A percentile compares a stretch with the other conserved stretches of the same genome.
phyloP scores from a whole-genome alignment of 352 stramenopile genomes.

The Paralagenidium karlingii region DNA sequence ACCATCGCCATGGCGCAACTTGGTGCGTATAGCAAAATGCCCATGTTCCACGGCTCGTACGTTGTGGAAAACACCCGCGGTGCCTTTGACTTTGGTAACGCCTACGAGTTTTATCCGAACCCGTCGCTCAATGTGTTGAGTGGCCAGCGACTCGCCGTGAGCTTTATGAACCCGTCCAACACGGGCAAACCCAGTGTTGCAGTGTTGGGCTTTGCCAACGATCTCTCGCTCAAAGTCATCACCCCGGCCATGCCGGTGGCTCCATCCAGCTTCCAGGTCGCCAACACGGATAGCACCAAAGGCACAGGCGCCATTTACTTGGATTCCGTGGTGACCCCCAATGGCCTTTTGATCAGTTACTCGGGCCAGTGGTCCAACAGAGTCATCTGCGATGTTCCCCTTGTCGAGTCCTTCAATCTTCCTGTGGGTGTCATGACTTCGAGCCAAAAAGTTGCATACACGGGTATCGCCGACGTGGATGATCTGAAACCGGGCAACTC shows the following conservation, averaged over 20 bases:
- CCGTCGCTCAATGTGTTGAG: slow-evolving; percentile 22
- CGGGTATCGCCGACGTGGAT: too few species aligned
- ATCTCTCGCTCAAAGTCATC: slow-evolving; percentile 19
- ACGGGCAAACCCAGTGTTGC: slow-evolving; percentile 27
- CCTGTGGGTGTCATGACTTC: slow-evolving; percentile 39
- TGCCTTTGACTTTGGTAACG: slow-evolving; percentile 20
- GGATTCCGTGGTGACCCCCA: too few species aligned
- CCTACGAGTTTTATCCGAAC: slow-evolving; percentile 24
- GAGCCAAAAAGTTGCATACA: too few species aligned
- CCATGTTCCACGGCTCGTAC: slow-evolving; percentile 27
- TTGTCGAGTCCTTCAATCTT: slow-evolving; percentile 27
- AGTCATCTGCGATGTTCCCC: too few species aligned
- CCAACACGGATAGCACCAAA: slow-evolving; percentile 2
- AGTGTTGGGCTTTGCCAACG: slow-evolving; percentile 27
- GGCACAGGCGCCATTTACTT: too few species aligned
- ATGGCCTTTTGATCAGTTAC: too few species aligned
- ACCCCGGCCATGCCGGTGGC: slow-evolving; percentile 33
- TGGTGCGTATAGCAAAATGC: too few species aligned
- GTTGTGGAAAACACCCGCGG: slow-evolving; percentile 27
- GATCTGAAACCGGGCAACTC: slow-evolving; percentile 29
- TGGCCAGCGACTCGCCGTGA: slow-evolving; percentile 38
- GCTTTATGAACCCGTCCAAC: slow-evolving; percentile 43
- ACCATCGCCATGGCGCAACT: slow-evolving; percentile 25
- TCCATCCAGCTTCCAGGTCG: slow-evolving; percentile 16
- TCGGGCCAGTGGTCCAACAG: neutral